Evolutionary conservation across 1,284 basidiomycete species (phyloP).

Genomic region (Cryptococcus floricola): DNA sequence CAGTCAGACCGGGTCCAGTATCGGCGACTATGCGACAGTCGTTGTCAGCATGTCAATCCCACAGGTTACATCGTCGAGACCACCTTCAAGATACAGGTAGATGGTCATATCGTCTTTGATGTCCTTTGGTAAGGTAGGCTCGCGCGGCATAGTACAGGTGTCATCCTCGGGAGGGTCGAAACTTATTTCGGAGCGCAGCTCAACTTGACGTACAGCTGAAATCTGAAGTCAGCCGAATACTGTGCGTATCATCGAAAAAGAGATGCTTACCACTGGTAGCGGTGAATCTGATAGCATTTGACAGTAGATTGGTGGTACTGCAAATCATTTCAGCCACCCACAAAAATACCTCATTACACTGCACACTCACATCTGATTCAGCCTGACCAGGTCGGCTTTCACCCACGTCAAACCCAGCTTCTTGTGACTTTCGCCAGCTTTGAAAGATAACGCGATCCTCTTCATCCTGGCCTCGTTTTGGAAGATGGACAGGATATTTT

Average conservation of each 20-base stretch:
- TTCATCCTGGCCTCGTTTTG: conserved; percentile 49
- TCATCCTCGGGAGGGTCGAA: conserved; percentile 29
- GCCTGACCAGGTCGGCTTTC: conserved; percentile 42
- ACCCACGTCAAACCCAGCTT: conserved; percentile 22
- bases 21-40: conserved; percentile 23
- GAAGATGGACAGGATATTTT: conserved; percentile 46
- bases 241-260: neutral
- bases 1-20: conserved; percentile 39
- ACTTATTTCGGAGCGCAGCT: conserved; percentile 35
- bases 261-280: conserved; percentile 24
- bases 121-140: conserved; percentile 11
- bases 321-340: neutral
- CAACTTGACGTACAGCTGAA: conserved; percentile 28
- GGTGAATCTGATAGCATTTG: conserved; percentile 45
- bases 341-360: neutral
- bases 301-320: conserved; percentile 41
- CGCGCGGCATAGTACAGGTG: conserved; percentile 29
- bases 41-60: neutral
- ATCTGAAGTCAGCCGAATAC: conserved; percentile 1
- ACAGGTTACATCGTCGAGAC: neutral
- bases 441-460: conserved; percentile 31
- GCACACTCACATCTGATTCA: conserved; percentile 37
- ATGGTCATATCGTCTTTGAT: conserved; percentile 25
- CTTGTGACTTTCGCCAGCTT: conserved; percentile 26
- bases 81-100: conserved; percentile 30